Evolutionary conservation across 2,329 filamentous ascomycete species (phyloP), one percentile per base, ranked within the genome.

Genomic region (Tolypocladium tundrense): DNA sequence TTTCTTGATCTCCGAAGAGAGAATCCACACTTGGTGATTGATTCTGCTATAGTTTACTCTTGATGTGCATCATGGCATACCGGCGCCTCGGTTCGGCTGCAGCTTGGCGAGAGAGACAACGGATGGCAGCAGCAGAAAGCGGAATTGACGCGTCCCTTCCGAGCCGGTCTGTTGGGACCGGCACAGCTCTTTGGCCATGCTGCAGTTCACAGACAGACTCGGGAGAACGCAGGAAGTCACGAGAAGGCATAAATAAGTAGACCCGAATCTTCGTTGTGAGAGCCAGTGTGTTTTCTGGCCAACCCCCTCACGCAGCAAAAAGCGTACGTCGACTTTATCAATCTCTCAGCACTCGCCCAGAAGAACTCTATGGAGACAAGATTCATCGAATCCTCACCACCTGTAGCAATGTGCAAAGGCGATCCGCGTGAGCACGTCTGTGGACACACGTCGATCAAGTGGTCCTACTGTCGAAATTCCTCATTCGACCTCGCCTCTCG

Each of bases 401-500:
- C 41, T 9, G 27, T 8, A 56, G 43, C 54, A 33, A 60, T 62
- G 61, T 62, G 61, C 53, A 57, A 48, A 24, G 55, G 58, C 2
- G 54, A 56, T n/a, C 53, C 56, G 14, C 58, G 56, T 14, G 45
- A 24, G 13, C 60, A 63, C 53, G 55, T 52, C 3, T 63, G 61
- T 37, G 61, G 60, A 16, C 60, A 61, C 48, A 59, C 55, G 24
- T 60, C 61, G 11, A 52, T 60, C 43, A 48, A 41, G 43, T 62
- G 60, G 60, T 56, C 51, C 48, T 61, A 61, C 41, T 24, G 70
- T 73, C 55, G 75, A 73, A 55, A 64, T 58, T 72, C 59, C 76
- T 54, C 45, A 19, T 55, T 82, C 59, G 78, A 83, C 65, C 67
- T 79, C 39, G 67, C 72, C 41, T 81, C 79, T 0, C 77, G 79